phyloP scores from a whole-genome alignment of 805 yeast species.

The Candida golubevii region DNA sequence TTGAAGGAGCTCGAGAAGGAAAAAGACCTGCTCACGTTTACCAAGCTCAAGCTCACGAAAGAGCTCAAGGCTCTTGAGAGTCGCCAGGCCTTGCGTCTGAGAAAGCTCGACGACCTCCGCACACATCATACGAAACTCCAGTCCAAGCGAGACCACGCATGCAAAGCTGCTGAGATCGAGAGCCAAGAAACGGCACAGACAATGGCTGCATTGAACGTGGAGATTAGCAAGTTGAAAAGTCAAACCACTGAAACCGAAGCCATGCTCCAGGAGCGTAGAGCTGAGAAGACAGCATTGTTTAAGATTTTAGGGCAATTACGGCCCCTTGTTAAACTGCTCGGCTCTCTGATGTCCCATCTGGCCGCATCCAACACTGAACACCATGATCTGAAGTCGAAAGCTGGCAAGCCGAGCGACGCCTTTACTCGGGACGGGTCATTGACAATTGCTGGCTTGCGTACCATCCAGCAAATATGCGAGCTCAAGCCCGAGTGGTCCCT shows the following conservation, averaged over 20 bases:
- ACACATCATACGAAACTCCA: constrained; percentile 7
- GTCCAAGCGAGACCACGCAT: constrained; percentile 11
- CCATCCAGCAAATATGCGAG: constrained; percentile 21
- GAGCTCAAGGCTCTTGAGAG: constrained; percentile 18
- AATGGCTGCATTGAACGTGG: constrained; percentile 9
- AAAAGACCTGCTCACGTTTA: constrained; percentile 31
- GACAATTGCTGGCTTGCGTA: constrained; percentile 23
- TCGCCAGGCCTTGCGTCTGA: constrained; percentile 5
- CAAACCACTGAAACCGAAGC: constrained; percentile 27
- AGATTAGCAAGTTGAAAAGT: constrained; percentile 18
- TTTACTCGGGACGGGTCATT: constrained; percentile 32
- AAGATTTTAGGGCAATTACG: constrained; percentile 15
- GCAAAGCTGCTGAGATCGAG: constrained; percentile 8
- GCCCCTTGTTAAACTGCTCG: neutral
- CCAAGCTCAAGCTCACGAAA: constrained; percentile 26
- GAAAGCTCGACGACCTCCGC: constrained; percentile 14
- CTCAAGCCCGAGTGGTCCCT: constrained; percentile 34
- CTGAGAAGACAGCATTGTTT: constrained; percentile 23
- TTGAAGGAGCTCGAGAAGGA: constrained; percentile 29
- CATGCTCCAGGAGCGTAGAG: constrained; percentile 16
- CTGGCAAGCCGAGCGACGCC: constrained; percentile 3
- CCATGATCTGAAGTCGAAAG: neutral
- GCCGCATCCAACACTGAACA: neutral
- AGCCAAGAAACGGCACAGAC: neutral
- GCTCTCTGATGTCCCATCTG: neutral